These are phyloP conservation scores for Postia placenta DNA, from an alignment of 768 basidiomycete species.

Conservation along the genomic window DNA sequence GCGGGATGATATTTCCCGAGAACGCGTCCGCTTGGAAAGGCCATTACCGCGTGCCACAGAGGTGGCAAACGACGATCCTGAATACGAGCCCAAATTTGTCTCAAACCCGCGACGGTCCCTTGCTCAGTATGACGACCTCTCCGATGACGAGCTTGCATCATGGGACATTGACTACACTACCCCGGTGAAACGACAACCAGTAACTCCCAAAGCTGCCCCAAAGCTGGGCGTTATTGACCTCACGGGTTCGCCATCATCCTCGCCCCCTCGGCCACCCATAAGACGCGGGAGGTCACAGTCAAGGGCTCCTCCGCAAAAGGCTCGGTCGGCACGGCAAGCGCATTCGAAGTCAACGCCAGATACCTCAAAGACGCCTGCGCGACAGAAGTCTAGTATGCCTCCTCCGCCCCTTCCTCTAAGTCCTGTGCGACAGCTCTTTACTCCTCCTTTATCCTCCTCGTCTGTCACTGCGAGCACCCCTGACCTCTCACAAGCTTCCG, in stretches of 20 bases:
- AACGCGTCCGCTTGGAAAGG: background rate
- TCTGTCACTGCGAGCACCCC: constrained; percentile 6
- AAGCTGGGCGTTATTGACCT: constrained; percentile 12
- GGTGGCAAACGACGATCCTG: background rate
- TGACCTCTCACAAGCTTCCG: background rate
- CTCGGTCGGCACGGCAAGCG: background rate
- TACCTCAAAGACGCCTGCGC: constrained; percentile 4
- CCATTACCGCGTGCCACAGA: background rate
- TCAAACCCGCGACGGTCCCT: too few relatives aligned
- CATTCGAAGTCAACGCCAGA: constrained; percentile 5
- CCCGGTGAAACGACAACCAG: constrained; percentile 2
- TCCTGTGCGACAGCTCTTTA: constrained; percentile 7
- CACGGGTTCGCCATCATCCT: constrained; percentile 7
- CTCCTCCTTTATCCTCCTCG: constrained; percentile 14
- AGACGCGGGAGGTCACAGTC: constrained; percentile 8
- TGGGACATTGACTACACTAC: constrained; percentile 17
- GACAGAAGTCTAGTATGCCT: background rate
- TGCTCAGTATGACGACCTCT: constrained; percentile 9
- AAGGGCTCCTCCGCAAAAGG: background rate
- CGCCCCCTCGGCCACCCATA: constrained; percentile 2
- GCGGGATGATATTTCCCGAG: background rate
- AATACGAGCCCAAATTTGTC: background rate
- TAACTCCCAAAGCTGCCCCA: background rate
- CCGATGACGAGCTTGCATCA: constrained; percentile 22
- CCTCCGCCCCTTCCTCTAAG: background rate